Evolutionary conservation across 169 alveolate genomes (phyloP), one percentile per base, ranked within the genome.

Genomic region (Eimeria brunetti): DNA sequence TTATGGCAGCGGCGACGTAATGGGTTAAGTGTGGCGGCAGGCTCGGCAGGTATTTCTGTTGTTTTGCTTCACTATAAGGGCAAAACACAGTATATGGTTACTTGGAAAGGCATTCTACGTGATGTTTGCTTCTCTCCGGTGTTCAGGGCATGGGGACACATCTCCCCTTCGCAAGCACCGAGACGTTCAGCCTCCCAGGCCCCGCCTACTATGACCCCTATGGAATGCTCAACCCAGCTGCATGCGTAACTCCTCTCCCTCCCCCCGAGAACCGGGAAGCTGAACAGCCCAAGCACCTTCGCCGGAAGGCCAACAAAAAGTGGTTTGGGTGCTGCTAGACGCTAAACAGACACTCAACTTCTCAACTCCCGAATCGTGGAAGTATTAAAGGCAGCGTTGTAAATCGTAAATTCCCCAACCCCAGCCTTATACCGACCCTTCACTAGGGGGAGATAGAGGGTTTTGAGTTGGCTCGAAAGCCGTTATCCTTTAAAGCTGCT

Each of bases 161-260:
- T 16, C 20, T 64, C n/a, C 81, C 93, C 60, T 62, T 62, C 60
- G 44, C 78, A 51, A 9, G 58, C 49, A n/a, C 46, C 22, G 81
- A 86, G 60, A 36, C 73, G 36, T 36, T 85, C 86, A 41, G 73
- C 46, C 56, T 91, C 46, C 90, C 91, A 14, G 95, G 95, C n/a
- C 95, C 95, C 36, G 49, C 91, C 56, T 91, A 91, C 95, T 91
- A 91, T 56, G 95, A 91, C 75, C 95, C 95, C 44, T 91, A 91
- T 85, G 95, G 95, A 56, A 91, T 91, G 95, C 49, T 91, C 38
- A 91, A 91, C 85, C 95, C 95, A 16, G 95, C 95, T n/a, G 95
- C 95, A 36, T 91, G 95, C 85, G 67, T 91, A 27, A 8, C 95
- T 36, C 91, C 95, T 5, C 36, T 91, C 12, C 86, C 91, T 4